phyloP scores from a whole-genome alignment of 1,284 basidiomycete genomes.

The Heterobasidion irregulare region DNA sequence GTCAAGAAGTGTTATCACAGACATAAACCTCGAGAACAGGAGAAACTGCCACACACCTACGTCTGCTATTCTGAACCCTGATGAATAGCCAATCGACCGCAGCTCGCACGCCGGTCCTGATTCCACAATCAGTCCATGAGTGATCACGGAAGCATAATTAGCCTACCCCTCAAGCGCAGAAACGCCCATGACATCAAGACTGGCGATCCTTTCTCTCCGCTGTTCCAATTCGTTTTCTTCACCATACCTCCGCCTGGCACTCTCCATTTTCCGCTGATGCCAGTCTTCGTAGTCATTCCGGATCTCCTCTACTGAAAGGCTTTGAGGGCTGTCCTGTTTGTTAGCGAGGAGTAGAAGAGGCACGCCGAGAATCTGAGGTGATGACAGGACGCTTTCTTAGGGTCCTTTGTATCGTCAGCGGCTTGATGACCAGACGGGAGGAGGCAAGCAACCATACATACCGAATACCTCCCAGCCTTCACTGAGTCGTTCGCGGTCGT shows the following conservation, averaged over 20 bases:
- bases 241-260: slow-evolving; percentile 45
- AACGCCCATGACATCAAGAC: slow-evolving; percentile 85
- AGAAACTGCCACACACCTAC: slow-evolving; percentile 5
- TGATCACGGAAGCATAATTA: neutral
- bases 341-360: slow-evolving; percentile 87
- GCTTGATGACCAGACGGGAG: neutral
- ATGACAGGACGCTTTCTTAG: slow-evolving; percentile 75
- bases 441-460: slow-evolving; percentile 30
- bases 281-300: slow-evolving; percentile 86
- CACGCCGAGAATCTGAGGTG: slow-evolving; percentile 80
- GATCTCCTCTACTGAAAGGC: slow-evolving; percentile 82
- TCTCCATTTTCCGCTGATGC: slow-evolving; percentile 69
- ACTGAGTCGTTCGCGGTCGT: slow-evolving; percentile 75
- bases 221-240: slow-evolving; percentile 42
- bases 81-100: slow-evolving; percentile 93
- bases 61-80: slow-evolving; percentile 79
- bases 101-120: slow-evolving; percentile 80
- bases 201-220: slow-evolving; percentile 64
- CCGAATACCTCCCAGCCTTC: slow-evolving; percentile 96
- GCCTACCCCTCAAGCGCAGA: slow-evolving; percentile 85
- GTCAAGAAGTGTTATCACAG: neutral
- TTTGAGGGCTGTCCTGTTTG: slow-evolving; percentile 80
- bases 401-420: slow-evolving; percentile 19
- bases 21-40: too few species aligned
- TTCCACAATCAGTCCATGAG: neutral